Evolutionary conservation across 2,329 filamentous ascomycete genomes (phyloP).

Genomic region (Trichoderma sp.): DNA sequence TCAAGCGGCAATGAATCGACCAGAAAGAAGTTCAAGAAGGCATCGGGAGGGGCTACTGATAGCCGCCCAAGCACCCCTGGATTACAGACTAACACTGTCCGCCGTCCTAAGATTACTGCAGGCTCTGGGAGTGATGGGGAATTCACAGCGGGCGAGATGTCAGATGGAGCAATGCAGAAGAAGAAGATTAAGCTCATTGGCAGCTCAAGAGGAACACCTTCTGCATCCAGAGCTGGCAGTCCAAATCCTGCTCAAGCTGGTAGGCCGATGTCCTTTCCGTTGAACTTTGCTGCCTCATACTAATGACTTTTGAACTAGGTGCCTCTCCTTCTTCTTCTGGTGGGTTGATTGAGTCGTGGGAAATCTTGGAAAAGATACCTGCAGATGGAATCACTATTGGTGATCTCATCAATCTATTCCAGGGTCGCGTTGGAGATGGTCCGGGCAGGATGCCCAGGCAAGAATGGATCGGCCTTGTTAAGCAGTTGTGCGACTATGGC

Average conservation of each 20-base stretch:
- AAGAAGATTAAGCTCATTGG: slow-evolving; percentile 62
- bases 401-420: slow-evolving; percentile 59
- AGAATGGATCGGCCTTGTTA: slow-evolving; percentile 64
- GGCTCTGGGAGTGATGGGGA: slow-evolving; percentile 74
- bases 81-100: slow-evolving; percentile 45
- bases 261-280: slow-evolving; percentile 36
- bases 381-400: slow-evolving; percentile 59
- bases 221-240: slow-evolving; percentile 65
- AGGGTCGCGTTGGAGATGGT: slow-evolving; percentile 55
- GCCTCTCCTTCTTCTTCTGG: slow-evolving; percentile 43
- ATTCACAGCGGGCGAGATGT: slow-evolving; percentile 69
- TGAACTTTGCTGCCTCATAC: background rate
- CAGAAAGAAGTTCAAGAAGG: slow-evolving; percentile 76
- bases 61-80: slow-evolving; percentile 60
- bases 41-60: slow-evolving; percentile 51
- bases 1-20: slow-evolving; percentile 89
- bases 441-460: slow-evolving; percentile 56
- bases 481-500: slow-evolving; percentile 57
- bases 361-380: slow-evolving; percentile 60
- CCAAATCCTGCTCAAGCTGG: slow-evolving; percentile 52
- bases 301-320: slow-evolving; percentile 32
- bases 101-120: slow-evolving; percentile 50
- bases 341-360: slow-evolving; percentile 50
- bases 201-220: slow-evolving; percentile 55
- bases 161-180: slow-evolving; percentile 55